These are phyloP conservation scores for Hymenoscyphus fructigenus DNA, from an alignment of 2,329 filamentous ascomycete genomes.

Conservation along the genomic window DNA sequence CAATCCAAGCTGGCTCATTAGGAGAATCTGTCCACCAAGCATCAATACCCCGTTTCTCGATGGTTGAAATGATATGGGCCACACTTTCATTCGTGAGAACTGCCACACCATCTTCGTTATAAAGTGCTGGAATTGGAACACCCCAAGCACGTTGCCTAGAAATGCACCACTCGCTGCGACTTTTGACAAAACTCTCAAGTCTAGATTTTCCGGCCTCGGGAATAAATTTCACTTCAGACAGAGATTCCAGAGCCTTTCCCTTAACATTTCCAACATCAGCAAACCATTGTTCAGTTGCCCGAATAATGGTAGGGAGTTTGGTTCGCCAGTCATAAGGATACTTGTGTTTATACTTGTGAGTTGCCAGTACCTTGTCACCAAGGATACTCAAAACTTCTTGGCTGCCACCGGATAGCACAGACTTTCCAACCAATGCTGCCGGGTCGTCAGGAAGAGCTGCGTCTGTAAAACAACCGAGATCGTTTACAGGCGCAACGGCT, in stretches of 20 bases:
- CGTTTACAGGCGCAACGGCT: slow-evolving; percentile 80
- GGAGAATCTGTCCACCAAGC: slow-evolving; percentile 88
- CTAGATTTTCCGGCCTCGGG: slow-evolving; percentile 72
- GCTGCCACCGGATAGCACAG: slow-evolving; percentile 70
- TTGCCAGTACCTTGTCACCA: slow-evolving; percentile 61
- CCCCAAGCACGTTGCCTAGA: slow-evolving; percentile 95
- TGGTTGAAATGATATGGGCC: slow-evolving; percentile 77
- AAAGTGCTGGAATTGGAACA: slow-evolving; percentile 90
- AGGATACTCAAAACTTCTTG: slow-evolving; percentile 69
- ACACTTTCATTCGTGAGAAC: slow-evolving; percentile 79
- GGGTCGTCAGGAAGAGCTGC: slow-evolving; percentile 75
- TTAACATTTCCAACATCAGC: slow-evolving; percentile 87
- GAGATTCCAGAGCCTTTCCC: slow-evolving; percentile 64
- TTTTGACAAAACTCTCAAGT: slow-evolving; percentile 81
- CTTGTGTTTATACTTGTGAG: slow-evolving; percentile 78
- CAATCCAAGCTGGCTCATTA: slow-evolving; percentile 77
- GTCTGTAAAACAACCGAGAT: slow-evolving; percentile 75
- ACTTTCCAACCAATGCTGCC: slow-evolving; percentile 64
- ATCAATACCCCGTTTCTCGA: slow-evolving; percentile 77
- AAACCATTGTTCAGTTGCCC: slow-evolving; percentile 97
- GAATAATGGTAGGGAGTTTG: slow-evolving; percentile 84
- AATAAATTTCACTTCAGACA: slow-evolving; percentile 74
- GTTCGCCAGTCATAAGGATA: slow-evolving; percentile 98
- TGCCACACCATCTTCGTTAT: slow-evolving; percentile 69
- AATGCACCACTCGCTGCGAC: slow-evolving; percentile 95